Conservation (phyloP, 331 rosid genomes). For the Rhamnella rubrinervis region DNA sequence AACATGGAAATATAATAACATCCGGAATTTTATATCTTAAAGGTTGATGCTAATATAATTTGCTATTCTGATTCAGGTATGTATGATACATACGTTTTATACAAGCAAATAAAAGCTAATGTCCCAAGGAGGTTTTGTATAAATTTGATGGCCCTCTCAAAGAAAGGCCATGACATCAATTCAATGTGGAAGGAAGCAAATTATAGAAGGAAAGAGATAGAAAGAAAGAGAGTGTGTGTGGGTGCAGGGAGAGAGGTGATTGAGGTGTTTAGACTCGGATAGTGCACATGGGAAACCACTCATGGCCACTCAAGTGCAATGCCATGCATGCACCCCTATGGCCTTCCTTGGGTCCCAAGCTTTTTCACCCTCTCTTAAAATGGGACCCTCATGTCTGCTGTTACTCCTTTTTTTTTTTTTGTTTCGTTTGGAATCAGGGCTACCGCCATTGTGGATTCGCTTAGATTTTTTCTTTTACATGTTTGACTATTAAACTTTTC, state of each 20-base stretch:
- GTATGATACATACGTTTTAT: no score
- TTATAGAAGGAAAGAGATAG: neutral
- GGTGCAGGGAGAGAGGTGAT: constrained; percentile 15
- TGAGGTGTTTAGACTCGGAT: neutral
- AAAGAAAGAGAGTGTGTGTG: neutral
- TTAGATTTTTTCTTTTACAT: constrained; percentile 11
- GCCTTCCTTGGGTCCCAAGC: constrained; percentile 21
- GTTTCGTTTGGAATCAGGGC: neutral
- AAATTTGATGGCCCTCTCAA: no score
- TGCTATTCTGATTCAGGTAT: no score
- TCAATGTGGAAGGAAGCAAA: neutral
- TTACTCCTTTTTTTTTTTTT: constrained; percentile 23
- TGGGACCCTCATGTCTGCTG: constrained; percentile 47
- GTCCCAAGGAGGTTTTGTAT: no score
- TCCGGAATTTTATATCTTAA: no score
- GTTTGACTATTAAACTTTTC: constrained; percentile 10
- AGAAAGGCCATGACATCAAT: neutral
- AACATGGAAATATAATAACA: no score
- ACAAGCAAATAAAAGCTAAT: no score
- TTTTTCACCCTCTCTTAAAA: constrained; percentile 20
- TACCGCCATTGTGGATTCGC: neutral
- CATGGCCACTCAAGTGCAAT: constrained; percentile 39
- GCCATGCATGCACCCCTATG: constrained; percentile 26
- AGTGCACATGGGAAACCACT: constrained; percentile 58
- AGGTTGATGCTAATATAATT: no score